A percentile compares a stretch with the other conserved stretches of the same genome.
These are phyloP conservation scores for Hypoxylon sp. DNA, from an alignment of 2,329 filamentous ascomycete species.

Conservation along the genomic window DNA sequence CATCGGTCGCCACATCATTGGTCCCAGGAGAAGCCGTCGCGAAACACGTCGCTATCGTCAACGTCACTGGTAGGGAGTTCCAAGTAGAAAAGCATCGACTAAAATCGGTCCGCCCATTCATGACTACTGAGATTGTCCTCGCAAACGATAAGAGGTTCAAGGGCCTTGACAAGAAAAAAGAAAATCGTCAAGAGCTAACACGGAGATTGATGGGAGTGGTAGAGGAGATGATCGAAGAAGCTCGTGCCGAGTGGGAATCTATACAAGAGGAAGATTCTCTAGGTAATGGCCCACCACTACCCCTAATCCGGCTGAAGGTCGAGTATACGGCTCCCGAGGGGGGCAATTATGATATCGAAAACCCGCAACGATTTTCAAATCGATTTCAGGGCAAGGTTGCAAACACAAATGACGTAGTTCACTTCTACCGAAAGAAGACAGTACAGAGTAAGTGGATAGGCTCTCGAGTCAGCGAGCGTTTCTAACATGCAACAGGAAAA, in stretches of 20 bases:
- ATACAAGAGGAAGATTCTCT: conserved; percentile 73
- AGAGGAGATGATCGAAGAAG: conserved; percentile 86
- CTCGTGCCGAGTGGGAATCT: conserved; percentile 80
- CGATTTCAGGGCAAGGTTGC: conserved; percentile 90
- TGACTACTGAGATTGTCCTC: conserved; percentile 83
- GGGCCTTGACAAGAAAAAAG: conserved; percentile 78
- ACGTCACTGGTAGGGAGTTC: conserved; percentile 83
- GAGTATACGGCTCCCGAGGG: conserved; percentile 88
- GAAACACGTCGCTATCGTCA: conserved; percentile 90
- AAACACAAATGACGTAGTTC: conserved; percentile 91
- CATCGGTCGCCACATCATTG: conserved; percentile 92
- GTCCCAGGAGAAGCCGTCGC: conserved; percentile 88
- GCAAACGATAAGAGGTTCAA: conserved; percentile 79
- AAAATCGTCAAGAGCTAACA: conserved; percentile 84
- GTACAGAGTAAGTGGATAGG: conserved; percentile 52
- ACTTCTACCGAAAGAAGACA: conserved; percentile 92
- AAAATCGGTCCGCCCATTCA: conserved; percentile 89
- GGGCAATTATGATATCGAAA: conserved; percentile 88
- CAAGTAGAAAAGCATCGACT: conserved; percentile 81
- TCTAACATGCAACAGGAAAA: conserved; percentile 36
- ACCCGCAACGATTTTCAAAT: conserved; percentile 95
- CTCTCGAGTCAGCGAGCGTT: not conserved
- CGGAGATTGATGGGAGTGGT: conserved; percentile 79
- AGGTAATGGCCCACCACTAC: conserved; percentile 73
- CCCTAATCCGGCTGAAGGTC: conserved; percentile 87